Evolutionary conservation across 2,329 filamentous ascomycete genomes (phyloP).

Genomic region (Ascochyta rabiei): DNA sequence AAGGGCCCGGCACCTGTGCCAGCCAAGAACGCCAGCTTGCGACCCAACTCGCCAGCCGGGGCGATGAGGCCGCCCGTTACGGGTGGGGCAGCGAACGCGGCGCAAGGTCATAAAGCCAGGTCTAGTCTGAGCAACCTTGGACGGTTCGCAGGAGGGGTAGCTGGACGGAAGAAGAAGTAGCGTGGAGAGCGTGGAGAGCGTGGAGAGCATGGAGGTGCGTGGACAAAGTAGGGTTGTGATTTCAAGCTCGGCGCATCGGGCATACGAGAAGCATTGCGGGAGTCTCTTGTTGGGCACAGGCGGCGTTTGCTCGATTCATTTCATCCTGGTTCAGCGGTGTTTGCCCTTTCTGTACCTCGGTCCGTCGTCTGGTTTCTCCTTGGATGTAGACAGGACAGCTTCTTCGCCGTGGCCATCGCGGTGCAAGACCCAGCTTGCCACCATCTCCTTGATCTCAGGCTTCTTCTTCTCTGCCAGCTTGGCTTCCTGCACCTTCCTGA

Average conservation of each 20-base stretch:
- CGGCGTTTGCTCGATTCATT: slow-evolving; percentile 8
- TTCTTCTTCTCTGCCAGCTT: slow-evolving; percentile 66
- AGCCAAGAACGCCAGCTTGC: slow-evolving; percentile 28
- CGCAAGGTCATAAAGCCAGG: slow-evolving; percentile 44
- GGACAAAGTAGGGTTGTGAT: not conserved
- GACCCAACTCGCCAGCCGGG: slow-evolving; percentile 32
- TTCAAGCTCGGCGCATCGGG: slow-evolving; percentile 10
- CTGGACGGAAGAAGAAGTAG: slow-evolving; percentile 46
- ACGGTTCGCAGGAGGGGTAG: slow-evolving; percentile 52
- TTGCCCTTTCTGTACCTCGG: slow-evolving; percentile 53
- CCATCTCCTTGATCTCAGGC: slow-evolving; percentile 70
- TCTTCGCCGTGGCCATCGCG: slow-evolving; percentile 19
- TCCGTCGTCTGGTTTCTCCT: slow-evolving; percentile 38
- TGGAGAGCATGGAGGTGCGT: no score
- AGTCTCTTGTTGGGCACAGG: slow-evolving; percentile 20
- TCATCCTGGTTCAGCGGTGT: slow-evolving; percentile 44
- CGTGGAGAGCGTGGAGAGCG: no score
- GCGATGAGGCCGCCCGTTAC: slow-evolving; percentile 29
- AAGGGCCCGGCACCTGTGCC: slow-evolving; percentile 36
- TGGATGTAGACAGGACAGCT: slow-evolving; percentile 13
- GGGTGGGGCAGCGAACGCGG: slow-evolving; percentile 21
- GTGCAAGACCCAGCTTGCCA: slow-evolving; percentile 71
- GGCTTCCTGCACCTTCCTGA: slow-evolving; percentile 72
- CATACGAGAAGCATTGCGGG: slow-evolving; percentile 33
- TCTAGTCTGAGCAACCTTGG: slow-evolving; percentile 54